Conservation (phyloP, 352 stramenopile species). For the Thalassiosira livingstoniorum region DNA sequence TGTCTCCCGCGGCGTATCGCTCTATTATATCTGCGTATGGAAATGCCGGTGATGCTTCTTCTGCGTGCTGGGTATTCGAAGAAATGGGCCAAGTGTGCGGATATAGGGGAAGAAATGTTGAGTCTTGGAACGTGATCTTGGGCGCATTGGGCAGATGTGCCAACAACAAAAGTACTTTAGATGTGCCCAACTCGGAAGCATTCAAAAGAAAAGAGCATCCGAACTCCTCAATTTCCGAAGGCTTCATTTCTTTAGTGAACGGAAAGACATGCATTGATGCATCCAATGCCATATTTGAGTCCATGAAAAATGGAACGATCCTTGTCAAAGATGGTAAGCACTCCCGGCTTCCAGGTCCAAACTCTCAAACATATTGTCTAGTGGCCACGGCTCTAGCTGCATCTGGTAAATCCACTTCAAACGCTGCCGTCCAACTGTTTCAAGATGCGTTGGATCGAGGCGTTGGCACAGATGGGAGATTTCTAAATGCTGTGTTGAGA, state of each 20-base stretch:
- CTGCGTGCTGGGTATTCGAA: constrained; percentile 71
- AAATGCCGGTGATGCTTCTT: constrained; percentile 60
- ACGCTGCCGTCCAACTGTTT: constrained; percentile 66
- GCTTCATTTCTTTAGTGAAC: constrained; percentile 50
- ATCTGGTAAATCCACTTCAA: constrained; percentile 17
- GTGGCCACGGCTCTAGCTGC: constrained; percentile 63
- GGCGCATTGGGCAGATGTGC: constrained; percentile 40
- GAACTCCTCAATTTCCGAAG: neutral
- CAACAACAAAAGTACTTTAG: constrained; percentile 17
- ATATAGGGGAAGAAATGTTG: constrained; percentile 31
- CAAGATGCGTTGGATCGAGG: constrained; percentile 56
- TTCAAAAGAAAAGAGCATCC: constrained; percentile 6
- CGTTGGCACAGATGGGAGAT: constrained; percentile 68
- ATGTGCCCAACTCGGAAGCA: constrained; percentile 38
- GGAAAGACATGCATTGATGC: constrained; percentile 56
- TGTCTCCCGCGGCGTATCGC: constrained; percentile 53
- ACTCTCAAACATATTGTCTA: constrained; percentile 77
- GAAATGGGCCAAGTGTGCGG: constrained; percentile 32
- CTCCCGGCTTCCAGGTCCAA: constrained; percentile 45
- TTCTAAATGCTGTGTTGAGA: constrained; percentile 77
- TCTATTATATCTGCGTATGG: constrained; percentile 68
- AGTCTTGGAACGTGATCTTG: constrained; percentile 68
- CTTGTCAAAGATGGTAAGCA: neutral
- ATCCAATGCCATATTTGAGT: constrained; percentile 51
- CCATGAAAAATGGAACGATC: constrained; percentile 52